A percentile compares a stretch with the other conserved stretches of the same genome.
Conservation (phyloP, 2,329 filamentous ascomycete genomes). For the Keithomyces neogunnii region DNA sequence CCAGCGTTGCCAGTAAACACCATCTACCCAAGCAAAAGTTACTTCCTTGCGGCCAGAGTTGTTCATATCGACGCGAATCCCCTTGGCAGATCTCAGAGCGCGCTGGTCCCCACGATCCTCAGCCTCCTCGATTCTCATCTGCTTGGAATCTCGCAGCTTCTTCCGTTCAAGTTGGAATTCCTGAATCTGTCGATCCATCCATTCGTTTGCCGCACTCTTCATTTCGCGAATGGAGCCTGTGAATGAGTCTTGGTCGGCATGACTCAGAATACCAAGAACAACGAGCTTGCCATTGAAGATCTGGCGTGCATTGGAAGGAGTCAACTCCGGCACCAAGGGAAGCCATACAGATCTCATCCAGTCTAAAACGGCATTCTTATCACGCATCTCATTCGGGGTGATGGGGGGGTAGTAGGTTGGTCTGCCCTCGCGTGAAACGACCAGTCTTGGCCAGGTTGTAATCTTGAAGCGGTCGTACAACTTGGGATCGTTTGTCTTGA, state of each 20-base stretch:
- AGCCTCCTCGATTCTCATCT: conserved; percentile 91
- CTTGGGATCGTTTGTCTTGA: conserved; percentile 75
- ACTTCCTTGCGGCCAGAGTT: conserved; percentile 82
- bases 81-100: conserved; percentile 78
- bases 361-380: conserved; percentile 64
- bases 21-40: conserved; percentile 94
- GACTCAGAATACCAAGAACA: conserved; percentile 82
- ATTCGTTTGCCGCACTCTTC: conserved; percentile 91
- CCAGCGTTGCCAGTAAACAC: conserved; percentile 96
- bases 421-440: conserved; percentile 83
- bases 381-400: conserved; percentile 85
- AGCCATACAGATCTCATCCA: conserved; percentile 99
- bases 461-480: conserved; percentile 85
- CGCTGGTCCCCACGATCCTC: conserved; percentile 88
- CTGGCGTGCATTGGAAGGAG: conserved; percentile 81
- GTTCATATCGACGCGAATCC: conserved; percentile 84
- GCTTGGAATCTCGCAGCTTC: conserved; percentile 88
- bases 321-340: conserved; percentile 89
- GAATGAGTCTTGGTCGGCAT: conserved; percentile 73
- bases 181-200: conserved; percentile 94
- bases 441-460: conserved; percentile 86
- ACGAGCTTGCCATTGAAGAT: conserved; percentile 94
- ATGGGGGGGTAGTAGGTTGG: conserved; percentile 85
- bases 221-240: conserved; percentile 73
- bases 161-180: conserved; percentile 88